Evolutionary conservation across 2,329 filamentous ascomycete genomes (phyloP), one percentile per base, ranked within the genome.

Genomic region (Fusarium devonianum): DNA sequence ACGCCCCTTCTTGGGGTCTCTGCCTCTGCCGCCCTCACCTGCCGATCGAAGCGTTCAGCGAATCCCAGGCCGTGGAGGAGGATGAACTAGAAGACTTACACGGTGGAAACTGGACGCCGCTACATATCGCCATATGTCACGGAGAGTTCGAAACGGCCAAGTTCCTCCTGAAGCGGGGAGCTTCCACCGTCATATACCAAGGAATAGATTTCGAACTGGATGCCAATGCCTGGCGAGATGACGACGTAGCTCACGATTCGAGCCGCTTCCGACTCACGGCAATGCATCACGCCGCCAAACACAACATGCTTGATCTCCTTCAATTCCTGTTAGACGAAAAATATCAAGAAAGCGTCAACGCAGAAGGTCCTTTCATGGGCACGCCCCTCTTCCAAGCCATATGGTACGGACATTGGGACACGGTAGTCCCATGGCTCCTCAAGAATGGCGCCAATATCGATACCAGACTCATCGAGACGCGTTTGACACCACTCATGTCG

Each of bases 61-160:
- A 66, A 16, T 58, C 61, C 16, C 53, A 48, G n/a, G 51, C 62
- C 13, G 51, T 66, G 12, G 63, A 66, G 4, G 63, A 65, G 45
- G 61, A 60, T 9, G 63, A 66, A 30, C 51, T 66, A 8, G 63
- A 66, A 25, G 63, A 66, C 30, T 21, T 66, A 11, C 63, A 66
- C 19, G 61, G 63, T 7, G 63, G 63, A 7, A 64, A 64, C 38
- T 66, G 63, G 63, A 66, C 63, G 12, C 63, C 63, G 16, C 34
- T 66, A 11, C 63, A 66, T 48, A 46, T 66, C 37, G 63, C 63
- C 16, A 66, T 66, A 33, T 66, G 63, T 26, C 59, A 66, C 23
- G 17, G 29, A 14, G n/a, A 66, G 33, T 25, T 57, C 9, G 63
- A 66, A n/a, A 53, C 62, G 2, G 63, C 63, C 17, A 66, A 59